Base-by-base conservation (phyloP, 2,329 filamentous ascomycete genomes). In the Pseudocercospora eumusae region DNA sequence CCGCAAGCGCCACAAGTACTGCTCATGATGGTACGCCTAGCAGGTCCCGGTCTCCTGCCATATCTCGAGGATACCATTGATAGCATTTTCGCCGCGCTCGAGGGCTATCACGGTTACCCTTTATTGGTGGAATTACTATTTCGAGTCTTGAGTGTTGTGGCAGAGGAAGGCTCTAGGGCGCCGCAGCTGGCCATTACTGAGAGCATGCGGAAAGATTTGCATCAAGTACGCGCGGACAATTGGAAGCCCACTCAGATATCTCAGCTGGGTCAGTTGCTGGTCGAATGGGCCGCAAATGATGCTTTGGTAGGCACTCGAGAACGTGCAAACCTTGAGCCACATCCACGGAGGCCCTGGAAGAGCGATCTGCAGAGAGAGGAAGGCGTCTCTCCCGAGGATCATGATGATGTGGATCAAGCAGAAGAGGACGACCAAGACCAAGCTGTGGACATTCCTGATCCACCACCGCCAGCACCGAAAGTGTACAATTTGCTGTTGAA, bases 81-180 rank as follows among this genome's bases (percentile, higher is more conserved):
- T 4, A 93, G 91, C 0, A 92, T 99, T 42, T 98, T 99, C 74
- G 89, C 90, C 0, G 92, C 93, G 0, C 79, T 99, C n/a, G 92
- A 97, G 68, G 91, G 92, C 70, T 99, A 95, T 70, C 95, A 99
- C 70, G 95, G 95, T 1, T 98, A 99, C 74, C 88, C 92, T 0
- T 79, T 84, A 18, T 87, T 99, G 60, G 93, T 96, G 0, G 92
- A 96, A 72, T 84, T 88, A 50, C 80, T 99, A 5, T 99, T 98
- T 74, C 81, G 85, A 1, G 92, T 96, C 0, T 79, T 99, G 4
- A 88, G 86, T 58, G 90, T 92, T 63, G 86, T 98, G 60, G 91
- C 95, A 10, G 86, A 91, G 57, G 91, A 96, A 76, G 91, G 91
- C 3, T 85, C 88, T 10, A 88, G 86, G 65, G 77, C 78, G 31